phyloP scores from a whole-genome alignment of 2,329 filamentous ascomycete genomes.

The Fusarium irregulare region DNA sequence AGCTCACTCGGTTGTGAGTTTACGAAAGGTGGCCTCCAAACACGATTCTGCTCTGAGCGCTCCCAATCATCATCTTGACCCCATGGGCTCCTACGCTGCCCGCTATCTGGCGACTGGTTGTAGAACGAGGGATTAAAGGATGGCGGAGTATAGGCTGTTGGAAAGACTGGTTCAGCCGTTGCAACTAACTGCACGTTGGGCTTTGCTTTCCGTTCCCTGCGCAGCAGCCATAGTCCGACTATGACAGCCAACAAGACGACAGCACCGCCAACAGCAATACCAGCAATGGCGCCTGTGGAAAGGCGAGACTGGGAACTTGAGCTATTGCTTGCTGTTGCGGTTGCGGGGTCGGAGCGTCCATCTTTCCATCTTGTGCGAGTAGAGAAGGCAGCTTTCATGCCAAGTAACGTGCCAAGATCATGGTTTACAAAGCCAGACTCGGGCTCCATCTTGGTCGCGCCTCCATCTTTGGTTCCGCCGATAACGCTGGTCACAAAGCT shows the following conservation, averaged over 20 bases:
- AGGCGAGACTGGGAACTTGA: not conserved
- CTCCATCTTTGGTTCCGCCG: not conserved
- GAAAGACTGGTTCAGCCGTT: not conserved
- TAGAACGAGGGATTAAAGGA: not conserved
- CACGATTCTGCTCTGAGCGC: not conserved
- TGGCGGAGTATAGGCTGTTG: not conserved
- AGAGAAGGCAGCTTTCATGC: not conserved
- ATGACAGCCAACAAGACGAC: not conserved
- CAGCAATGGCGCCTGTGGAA: not conserved
- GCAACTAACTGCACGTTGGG: not conserved
- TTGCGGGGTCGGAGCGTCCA: not conserved
- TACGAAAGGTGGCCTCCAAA: not conserved
- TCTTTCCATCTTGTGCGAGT: not conserved
- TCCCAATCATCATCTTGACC: not conserved
- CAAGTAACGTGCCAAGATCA: not conserved
- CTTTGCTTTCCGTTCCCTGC: not conserved
- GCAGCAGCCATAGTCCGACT: not conserved
- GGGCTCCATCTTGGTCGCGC: not conserved
- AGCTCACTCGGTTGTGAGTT: not conserved
- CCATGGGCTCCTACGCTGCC: not conserved
- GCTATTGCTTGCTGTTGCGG: not conserved
- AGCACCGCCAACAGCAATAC: not conserved
- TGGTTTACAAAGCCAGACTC: not conserved
- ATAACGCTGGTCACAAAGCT: not conserved
- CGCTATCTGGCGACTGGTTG: not conserved